A percentile compares a stretch with the other conserved stretches of the same genome.
phyloP scores from a whole-genome alignment of 2,329 filamentous ascomycete species.

The Atkinsonella texensis region DNA sequence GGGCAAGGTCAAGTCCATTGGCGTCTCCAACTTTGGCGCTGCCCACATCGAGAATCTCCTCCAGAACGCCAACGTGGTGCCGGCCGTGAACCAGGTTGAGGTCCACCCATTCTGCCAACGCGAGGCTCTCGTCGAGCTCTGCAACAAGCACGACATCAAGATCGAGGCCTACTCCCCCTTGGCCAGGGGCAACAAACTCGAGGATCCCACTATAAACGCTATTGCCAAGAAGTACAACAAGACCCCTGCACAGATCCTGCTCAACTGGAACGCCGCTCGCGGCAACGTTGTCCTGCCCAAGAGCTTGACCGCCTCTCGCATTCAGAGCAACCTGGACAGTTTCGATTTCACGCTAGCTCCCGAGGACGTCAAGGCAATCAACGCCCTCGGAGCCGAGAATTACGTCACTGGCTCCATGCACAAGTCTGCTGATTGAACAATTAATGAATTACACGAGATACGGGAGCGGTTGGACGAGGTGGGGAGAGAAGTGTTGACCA shows the following conservation, averaged over 20 bases:
- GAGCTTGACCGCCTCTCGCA: conserved; percentile 51
- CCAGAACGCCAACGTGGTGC: conserved; percentile 43
- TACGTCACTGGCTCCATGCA: conserved; percentile 50
- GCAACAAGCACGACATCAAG: conserved; percentile 42
- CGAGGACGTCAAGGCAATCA: conserved; percentile 49
- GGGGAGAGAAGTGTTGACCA: conserved; percentile 1
- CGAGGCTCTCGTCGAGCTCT: conserved; percentile 42
- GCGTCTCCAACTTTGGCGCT: conserved; percentile 69
- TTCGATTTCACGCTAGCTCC: conserved; percentile 48
- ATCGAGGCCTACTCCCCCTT: conserved; percentile 45
- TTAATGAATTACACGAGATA: neutral
- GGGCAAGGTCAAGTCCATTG: conserved; percentile 56
- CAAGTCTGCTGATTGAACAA: conserved; percentile 24
- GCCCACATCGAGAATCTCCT: conserved; percentile 46
- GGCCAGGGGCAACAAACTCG: conserved; percentile 27
- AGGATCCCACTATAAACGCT: conserved; percentile 46
- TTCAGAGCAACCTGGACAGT: conserved; percentile 53
- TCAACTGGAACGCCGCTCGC: conserved; percentile 69
- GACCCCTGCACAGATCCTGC: conserved; percentile 61
- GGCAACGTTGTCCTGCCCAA: conserved; percentile 65
- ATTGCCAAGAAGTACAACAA: conserved; percentile 59
- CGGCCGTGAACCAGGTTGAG: conserved; percentile 70
- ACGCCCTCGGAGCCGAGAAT: conserved; percentile 53
- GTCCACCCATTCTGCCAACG: conserved; percentile 64
- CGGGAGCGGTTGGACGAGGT: neutral